Conservation (phyloP, 2,329 filamentous ascomycete species). For the Periconia macrospinosa region DNA sequence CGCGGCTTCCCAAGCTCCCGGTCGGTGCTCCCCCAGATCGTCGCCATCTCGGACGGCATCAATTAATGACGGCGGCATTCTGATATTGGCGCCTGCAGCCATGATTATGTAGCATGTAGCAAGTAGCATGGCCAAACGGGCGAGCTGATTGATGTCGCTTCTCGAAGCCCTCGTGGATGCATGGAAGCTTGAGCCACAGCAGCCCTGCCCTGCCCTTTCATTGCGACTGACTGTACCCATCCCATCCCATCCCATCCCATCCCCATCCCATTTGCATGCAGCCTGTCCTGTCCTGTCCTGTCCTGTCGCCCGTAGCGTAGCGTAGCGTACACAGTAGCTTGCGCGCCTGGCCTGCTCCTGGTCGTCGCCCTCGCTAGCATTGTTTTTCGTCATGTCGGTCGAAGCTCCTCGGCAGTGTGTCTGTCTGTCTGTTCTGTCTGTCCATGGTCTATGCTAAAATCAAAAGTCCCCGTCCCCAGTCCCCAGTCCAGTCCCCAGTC, state of each 20-base stretch:
- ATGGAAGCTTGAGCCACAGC: constrained; percentile 42
- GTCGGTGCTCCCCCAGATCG: constrained; percentile 27
- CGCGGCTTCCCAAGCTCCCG: constrained; percentile 6
- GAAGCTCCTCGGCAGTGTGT: constrained; percentile 31
- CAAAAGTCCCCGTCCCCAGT: constrained; percentile 37
- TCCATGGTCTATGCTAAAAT: constrained; percentile 5
- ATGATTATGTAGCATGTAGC: no score
- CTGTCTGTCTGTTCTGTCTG: neutral
- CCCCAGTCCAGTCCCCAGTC: neutral
- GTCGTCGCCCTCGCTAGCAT: constrained; percentile 28
- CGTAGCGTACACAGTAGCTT: no score
- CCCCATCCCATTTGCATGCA: no score
- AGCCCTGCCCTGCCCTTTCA: constrained; percentile 31
- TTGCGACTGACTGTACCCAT: no score
- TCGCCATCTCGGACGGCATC: constrained; percentile 25
- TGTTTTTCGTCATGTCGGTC: constrained; percentile 21
- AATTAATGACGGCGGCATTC: constrained; percentile 31
- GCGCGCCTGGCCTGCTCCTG: constrained; percentile 33
- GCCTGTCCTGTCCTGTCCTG: no score
- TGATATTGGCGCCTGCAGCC: no score
- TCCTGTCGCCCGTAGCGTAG: no score
- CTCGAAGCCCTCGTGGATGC: constrained; percentile 41
- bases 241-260: no score
- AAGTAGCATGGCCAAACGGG: no score
- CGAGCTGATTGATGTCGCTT: constrained; percentile 36